These are phyloP conservation scores for Neovahlkampfia damariscottae DNA, from an alignment of 78 protist genomes.

Conservation along the genomic window DNA sequence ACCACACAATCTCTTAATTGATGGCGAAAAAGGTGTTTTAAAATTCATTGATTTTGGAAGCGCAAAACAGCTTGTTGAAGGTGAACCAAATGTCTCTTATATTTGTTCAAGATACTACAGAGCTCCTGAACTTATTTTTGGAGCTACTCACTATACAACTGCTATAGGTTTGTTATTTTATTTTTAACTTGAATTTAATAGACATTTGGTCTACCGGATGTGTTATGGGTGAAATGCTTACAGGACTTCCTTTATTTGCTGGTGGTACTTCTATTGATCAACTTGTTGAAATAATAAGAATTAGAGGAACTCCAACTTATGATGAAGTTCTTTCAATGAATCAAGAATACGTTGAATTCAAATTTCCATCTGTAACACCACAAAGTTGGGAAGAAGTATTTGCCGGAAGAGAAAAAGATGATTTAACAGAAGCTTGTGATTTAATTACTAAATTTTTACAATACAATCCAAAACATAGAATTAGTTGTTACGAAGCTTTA, in stretches of 20 bases:
- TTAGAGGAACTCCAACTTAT: slow-evolving; percentile 80
- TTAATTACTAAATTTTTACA: slow-evolving; percentile 49
- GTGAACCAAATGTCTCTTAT: slow-evolving; percentile 96
- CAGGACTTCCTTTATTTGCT: slow-evolving; percentile 86
- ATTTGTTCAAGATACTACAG: slow-evolving; percentile 99
- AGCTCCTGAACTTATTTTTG: slow-evolving; percentile 99
- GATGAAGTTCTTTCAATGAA: slow-evolving; percentile 83
- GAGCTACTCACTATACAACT: slow-evolving; percentile 89
- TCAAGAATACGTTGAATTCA: slow-evolving; percentile 71
- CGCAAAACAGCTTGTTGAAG: slow-evolving; percentile 75
- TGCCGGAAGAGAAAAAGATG: neutral
- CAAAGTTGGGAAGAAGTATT: slow-evolving; percentile 79
- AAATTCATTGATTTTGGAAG: slow-evolving; percentile 97
- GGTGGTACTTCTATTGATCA: slow-evolving; percentile 91
- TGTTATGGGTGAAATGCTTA: slow-evolving; percentile 85
- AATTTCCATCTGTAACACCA: slow-evolving; percentile 79
- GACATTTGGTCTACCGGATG: slow-evolving; percentile 78
- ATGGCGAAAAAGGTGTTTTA: slow-evolving; percentile 67
- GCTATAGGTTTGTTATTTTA: too few species aligned
- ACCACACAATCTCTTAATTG: slow-evolving; percentile 80
- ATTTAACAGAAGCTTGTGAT: slow-evolving; percentile 59
- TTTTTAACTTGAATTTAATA: too few species aligned
- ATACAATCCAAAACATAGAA: slow-evolving; percentile 71
- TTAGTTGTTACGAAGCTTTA: slow-evolving; percentile 50
- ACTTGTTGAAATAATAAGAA: slow-evolving; percentile 94